These are phyloP conservation scores for Citropsis articulata DNA, from an alignment of 345 rosid genomes.

Conservation along the genomic window DNA sequence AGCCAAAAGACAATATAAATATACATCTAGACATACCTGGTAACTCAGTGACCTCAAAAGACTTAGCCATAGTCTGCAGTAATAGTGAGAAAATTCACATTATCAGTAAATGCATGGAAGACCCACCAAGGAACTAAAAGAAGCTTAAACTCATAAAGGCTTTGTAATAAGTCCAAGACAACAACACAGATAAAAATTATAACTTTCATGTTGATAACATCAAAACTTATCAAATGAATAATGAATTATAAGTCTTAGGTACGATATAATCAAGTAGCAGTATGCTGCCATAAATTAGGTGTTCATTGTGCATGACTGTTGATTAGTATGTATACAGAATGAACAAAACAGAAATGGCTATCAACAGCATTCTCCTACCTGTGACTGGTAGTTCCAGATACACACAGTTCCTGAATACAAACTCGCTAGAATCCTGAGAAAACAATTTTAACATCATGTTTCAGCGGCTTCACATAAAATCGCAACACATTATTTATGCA, in stretches of 20 bases:
- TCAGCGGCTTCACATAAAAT: background rate
- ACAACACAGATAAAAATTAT: background rate
- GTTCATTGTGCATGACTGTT: background rate
- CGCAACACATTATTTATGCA: background rate
- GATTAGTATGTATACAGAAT: background rate
- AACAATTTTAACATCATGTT: conserved; percentile 5
- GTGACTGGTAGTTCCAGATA: conserved; percentile 87
- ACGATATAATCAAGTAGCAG: background rate
- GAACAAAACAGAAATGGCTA: background rate
- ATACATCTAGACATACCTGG: conserved; percentile 55
- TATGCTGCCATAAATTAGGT: background rate
- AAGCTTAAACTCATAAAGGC: background rate
- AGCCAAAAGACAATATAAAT: background rate
- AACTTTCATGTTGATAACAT: background rate
- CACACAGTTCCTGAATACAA: conserved; percentile 73
- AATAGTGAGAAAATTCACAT: conserved; percentile 22
- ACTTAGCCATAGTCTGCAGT: conserved; percentile 81
- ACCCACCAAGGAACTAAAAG: background rate
- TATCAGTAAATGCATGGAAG: background rate
- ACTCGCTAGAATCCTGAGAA: conserved; percentile 69
- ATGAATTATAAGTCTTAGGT: background rate
- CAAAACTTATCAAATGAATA: background rate
- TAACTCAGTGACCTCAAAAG: conserved; percentile 89
- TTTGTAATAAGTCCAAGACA: background rate
- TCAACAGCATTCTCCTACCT: conserved; percentile 46